Percentiles rank a stretch among this genome's conserved stretches.
Conservation (phyloP, 179 eudicot species). For the Sideroxylon spinosum region DNA sequence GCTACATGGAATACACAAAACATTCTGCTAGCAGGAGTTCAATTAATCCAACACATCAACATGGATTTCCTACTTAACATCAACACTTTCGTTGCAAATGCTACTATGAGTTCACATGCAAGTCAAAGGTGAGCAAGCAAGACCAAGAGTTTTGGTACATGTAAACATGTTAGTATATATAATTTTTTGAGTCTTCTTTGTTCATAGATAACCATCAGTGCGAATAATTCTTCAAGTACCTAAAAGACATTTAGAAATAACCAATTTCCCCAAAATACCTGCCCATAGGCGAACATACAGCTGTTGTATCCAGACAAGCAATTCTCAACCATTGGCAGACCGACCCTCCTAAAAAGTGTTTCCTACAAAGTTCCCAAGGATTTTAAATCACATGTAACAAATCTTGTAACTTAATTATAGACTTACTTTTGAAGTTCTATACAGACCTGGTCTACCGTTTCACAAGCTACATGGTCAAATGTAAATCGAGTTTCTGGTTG, state of each 20-base stretch:
- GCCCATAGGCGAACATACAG: constrained; percentile 97
- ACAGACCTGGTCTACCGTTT: constrained; percentile 84
- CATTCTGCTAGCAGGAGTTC: background rate
- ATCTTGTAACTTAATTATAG: background rate
- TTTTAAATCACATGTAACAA: constrained; percentile 11
- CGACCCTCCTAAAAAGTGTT: constrained; percentile 93
- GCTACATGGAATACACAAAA: background rate
- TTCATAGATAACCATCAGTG: too few species aligned
- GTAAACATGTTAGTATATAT: background rate
- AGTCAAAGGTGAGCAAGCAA: background rate
- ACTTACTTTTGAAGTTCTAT: background rate
- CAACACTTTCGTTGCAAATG: background rate
- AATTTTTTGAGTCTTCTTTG: background rate
- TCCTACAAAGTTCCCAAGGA: constrained; percentile 51
- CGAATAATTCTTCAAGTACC: too few species aligned
- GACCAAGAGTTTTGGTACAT: background rate
- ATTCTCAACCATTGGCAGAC: constrained; percentile 95
- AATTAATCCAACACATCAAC: background rate
- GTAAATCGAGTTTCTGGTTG: constrained; percentile 93
- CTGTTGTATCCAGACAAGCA: constrained; percentile 96
- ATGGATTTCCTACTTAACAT: background rate
- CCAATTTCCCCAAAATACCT: constrained; percentile 41
- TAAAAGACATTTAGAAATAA: background rate
- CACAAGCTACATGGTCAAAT: constrained; percentile 97
- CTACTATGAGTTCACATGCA: background rate